Base-by-base conservation (phyloP, 2,329 filamentous ascomycete species). In the Didymella segeticola region DNA sequence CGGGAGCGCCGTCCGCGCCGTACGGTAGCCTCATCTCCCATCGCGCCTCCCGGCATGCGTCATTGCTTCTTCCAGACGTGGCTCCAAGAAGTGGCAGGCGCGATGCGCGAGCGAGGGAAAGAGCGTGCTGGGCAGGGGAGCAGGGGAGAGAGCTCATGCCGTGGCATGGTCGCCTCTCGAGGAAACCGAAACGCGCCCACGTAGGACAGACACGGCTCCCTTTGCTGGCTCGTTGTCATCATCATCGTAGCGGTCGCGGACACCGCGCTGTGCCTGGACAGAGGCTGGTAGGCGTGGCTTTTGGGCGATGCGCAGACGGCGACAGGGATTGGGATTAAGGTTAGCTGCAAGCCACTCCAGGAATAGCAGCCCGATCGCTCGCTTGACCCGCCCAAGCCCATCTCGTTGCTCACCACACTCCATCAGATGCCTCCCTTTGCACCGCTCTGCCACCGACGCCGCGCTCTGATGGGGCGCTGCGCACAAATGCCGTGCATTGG, bases 331-430 rank as follows among this genome's bases (percentile, higher is more conserved):
- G 12, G 31, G 54, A 67, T 71, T 72, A 69, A 72, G 65, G 66
- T 67, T 71, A 63, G 43, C 64, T 73, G 71, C 70, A 73, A 72
- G 71, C 71, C 71, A 73, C 71, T 58, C 70, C 71, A 69, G 66
- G 66, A 73, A 72, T 73, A 73, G 71, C 65, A 64, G 67, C 47
- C 57, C 63, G 52, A 61, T 64, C 56, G 45, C 41, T 54, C 51
- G 51, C 51, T 54, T 49, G 45, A 14, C 39, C 51, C 49, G 23
- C 43, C 34, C 36, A 29, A 42, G 42, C 36, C 26, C 51, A 41
- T 17, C 27, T 30, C 45, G 19, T 41, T 63, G 66, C 70, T 72
- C 69, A 72, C 69, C 69, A 70, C 69, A 69, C 62, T 61, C 56
- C 58, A 57, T 54, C 63, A 54, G 37, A 55, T 47, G 50, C 49